A percentile compares a stretch with the other conserved stretches of the same genome.
Conservation (phyloP, 345 rosid genomes). For the Arabis alpina region DNA sequence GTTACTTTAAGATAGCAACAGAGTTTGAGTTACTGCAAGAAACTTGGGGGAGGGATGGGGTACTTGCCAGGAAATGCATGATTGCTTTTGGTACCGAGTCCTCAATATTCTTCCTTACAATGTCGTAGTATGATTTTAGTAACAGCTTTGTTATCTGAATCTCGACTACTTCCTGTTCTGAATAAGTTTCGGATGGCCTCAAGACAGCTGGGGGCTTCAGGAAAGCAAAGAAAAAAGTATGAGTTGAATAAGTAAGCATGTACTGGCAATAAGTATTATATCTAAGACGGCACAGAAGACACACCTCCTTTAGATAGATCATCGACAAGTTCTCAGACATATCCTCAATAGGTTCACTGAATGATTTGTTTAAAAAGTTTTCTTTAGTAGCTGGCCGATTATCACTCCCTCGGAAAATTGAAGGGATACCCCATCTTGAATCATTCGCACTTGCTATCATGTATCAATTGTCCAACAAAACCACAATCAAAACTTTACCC, state of each 20-base stretch:
- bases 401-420: slow-evolving; percentile 84
- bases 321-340: slow-evolving; percentile 66
- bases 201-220: slow-evolving; percentile 85
- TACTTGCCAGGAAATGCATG: slow-evolving; percentile 92
- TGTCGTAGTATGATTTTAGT: slow-evolving; percentile 88
- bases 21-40: not conserved
- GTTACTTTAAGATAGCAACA: slow-evolving; percentile 1
- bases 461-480: slow-evolving; percentile 32
- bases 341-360: slow-evolving; percentile 57
- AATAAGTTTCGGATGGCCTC: slow-evolving; percentile 81
- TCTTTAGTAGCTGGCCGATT: slow-evolving; percentile 66
- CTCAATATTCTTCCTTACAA: slow-evolving; percentile 92
- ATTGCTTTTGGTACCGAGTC: slow-evolving; percentile 92
- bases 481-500: slow-evolving; percentile 27
- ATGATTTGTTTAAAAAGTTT: slow-evolving; percentile 51
- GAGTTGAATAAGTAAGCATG: slow-evolving; percentile 22
- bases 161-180: slow-evolving; percentile 86
- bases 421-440: slow-evolving; percentile 91
- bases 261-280: slow-evolving; percentile 26
- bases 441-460: slow-evolving; percentile 53
- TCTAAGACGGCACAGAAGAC: slow-evolving; percentile 2
- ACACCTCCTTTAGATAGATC: slow-evolving; percentile 87
- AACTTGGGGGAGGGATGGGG: slow-evolving; percentile 2
- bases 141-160: slow-evolving; percentile 80
- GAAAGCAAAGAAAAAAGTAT: slow-evolving; percentile 36